A percentile compares a stretch with the other conserved stretches of the same genome.
Conservation (phyloP, 2,329 filamentous ascomycete species). For the Endothia cerciana region DNA sequence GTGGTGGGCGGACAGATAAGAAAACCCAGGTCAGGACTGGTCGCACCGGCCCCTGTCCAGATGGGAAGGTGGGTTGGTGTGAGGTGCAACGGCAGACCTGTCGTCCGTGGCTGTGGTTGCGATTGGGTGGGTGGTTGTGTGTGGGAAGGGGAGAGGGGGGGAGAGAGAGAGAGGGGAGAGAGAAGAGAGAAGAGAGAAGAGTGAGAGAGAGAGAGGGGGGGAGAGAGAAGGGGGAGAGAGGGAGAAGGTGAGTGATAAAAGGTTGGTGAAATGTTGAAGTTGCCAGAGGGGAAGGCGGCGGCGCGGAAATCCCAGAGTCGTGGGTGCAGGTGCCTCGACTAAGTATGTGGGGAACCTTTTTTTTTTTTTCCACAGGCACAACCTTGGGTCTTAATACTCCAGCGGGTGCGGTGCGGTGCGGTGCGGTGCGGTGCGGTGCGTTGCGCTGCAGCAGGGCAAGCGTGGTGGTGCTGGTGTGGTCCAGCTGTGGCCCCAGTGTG, state of each 20-base stretch:
- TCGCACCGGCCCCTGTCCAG: no score
- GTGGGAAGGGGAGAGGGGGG: not conserved
- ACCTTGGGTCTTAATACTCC: slow-evolving; percentile 23
- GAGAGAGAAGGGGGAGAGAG: not conserved
- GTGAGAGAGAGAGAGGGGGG: not conserved
- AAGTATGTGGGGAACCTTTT: slow-evolving; percentile 27
- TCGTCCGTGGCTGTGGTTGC: not conserved
- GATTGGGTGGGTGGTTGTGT: not conserved
- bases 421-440: not conserved
- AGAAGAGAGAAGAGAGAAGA: no score
- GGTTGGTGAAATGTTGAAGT: slow-evolving; percentile 21
- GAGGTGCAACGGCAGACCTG: not conserved
- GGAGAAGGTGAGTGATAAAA: slow-evolving; percentile 7
- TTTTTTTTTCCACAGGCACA: slow-evolving; percentile 17
- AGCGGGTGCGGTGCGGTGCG: slow-evolving; percentile 5
- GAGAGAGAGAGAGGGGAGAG: no score
- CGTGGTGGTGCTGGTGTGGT: no score
- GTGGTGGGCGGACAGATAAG: not conserved
- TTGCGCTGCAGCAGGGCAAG: no score
- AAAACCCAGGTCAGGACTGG: no score
- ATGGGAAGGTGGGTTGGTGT: no score
- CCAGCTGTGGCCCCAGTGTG: no score
- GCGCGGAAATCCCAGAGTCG: slow-evolving; percentile 20
- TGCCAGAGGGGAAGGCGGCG: slow-evolving; percentile 23
- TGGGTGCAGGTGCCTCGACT: not conserved